These are phyloP conservation scores for Trypanosoma theileri DNA, from an alignment of 208 protist species.

Conservation along the genomic window DNA sequence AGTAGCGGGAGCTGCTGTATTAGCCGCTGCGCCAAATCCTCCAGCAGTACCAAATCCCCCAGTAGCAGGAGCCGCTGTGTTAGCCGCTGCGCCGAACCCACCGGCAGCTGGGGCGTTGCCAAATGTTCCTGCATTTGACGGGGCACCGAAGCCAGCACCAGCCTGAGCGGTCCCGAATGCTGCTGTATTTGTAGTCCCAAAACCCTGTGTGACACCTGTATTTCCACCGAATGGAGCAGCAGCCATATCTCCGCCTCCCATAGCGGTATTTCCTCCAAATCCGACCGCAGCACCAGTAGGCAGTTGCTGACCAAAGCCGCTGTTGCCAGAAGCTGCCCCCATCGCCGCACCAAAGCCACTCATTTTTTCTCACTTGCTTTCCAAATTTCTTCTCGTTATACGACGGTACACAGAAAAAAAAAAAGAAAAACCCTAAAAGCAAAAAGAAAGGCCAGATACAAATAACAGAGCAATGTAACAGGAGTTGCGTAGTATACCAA, in stretches of 20 bases:
- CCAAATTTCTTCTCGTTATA: conserved; percentile 1
- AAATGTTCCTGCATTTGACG: conserved; percentile 33
- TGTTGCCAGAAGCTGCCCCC: not conserved
- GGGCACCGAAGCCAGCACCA: not conserved
- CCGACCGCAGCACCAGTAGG: not conserved
- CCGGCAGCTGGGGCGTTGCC: conserved; percentile 26
- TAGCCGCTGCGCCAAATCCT: conserved; percentile 31
- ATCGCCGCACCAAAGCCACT: conserved; percentile 14
- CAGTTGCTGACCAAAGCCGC: conserved; percentile 14
- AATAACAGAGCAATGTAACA: too few species aligned
- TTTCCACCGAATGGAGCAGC: conserved; percentile 8
- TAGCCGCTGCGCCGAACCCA: conserved; percentile 11
- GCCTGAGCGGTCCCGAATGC: not conserved
- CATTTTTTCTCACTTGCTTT: conserved; percentile 13
- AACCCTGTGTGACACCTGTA: not conserved
- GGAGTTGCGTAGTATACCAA: too few species aligned
- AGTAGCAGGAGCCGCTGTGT: not conserved
- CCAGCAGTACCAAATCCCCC: conserved; percentile 20
- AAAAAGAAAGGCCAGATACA: too few species aligned
- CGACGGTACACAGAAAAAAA: too few species aligned
- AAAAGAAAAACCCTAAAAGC: too few species aligned
- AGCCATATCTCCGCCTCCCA: not conserved
- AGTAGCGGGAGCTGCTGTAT: conserved; percentile 15
- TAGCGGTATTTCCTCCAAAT: conserved; percentile 13
- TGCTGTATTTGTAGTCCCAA: not conserved